phyloP scores from a whole-genome alignment of 202 grass and related monocot species.

The Bolboschoenoplectus hybrid region DNA sequence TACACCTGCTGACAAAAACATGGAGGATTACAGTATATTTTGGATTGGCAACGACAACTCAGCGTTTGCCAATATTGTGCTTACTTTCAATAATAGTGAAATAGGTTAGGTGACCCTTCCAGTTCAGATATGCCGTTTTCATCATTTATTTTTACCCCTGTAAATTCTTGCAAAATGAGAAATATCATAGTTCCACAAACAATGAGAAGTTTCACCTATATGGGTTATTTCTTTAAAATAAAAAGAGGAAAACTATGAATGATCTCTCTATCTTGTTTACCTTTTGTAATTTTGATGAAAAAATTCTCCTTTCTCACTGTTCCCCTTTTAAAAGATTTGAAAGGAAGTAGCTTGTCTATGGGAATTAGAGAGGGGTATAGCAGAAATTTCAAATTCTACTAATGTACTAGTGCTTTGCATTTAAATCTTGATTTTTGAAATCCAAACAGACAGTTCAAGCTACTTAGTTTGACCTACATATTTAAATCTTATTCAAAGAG shows the following conservation, averaged over 20 bases:
- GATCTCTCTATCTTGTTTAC: not conserved
- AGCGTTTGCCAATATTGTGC: slow-evolving; percentile 81
- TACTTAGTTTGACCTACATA: slow-evolving; percentile 19
- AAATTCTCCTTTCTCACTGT: not conserved
- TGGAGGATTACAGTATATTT: slow-evolving; percentile 79
- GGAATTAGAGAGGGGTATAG: not conserved
- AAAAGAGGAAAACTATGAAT: not conserved
- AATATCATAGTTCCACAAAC: not conserved
- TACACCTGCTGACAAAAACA: slow-evolving; percentile 55
- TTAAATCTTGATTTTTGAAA: not conserved
- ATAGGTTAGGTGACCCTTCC: slow-evolving; percentile 59
- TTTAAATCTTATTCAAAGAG: not conserved
- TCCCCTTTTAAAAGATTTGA: not conserved
- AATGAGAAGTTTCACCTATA: not conserved
- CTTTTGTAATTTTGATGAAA: not conserved
- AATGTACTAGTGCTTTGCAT: not conserved
- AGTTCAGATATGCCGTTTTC: slow-evolving; percentile 33
- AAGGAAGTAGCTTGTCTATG: not conserved
- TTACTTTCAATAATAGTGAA: slow-evolving; percentile 93
- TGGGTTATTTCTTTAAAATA: not conserved
- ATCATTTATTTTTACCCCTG: slow-evolving; percentile 1
- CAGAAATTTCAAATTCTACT: not conserved
- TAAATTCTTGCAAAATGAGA: slow-evolving; percentile 1
- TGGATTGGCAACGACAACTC: slow-evolving; percentile 88
- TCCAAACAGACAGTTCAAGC: not conserved